Conservation (phyloP, 352 stramenopile genomes). For the Phytophthora tubulina region DNA sequence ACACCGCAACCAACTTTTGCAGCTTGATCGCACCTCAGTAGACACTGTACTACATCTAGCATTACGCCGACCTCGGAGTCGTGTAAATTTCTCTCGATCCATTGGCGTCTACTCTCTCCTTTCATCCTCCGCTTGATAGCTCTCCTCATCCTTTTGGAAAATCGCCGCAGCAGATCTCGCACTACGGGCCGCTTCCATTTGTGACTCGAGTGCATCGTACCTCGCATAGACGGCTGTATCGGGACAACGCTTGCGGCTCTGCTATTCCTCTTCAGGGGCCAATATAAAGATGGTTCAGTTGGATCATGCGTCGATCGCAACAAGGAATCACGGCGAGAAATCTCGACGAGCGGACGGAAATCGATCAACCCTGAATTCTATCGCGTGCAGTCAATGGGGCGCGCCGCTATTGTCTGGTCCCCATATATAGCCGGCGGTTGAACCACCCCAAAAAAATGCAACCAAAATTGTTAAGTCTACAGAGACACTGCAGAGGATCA, state of each 20-base stretch:
- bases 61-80: slow-evolving; percentile 67
- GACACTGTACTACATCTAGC: slow-evolving; percentile 64
- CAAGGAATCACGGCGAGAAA: slow-evolving; percentile 25
- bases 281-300: slow-evolving; percentile 19
- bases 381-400: background rate
- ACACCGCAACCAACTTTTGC: background rate
- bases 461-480: slow-evolving; percentile 23
- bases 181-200: slow-evolving; percentile 33
- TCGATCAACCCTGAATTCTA: background rate
- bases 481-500: background rate
- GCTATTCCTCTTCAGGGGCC: slow-evolving; percentile 27
- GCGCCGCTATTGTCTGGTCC: slow-evolving; percentile 1
- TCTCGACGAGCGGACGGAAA: slow-evolving; percentile 16
- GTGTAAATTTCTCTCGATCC: slow-evolving; percentile 79
- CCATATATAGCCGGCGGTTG: slow-evolving; percentile 37
- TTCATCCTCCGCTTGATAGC: slow-evolving; percentile 71
- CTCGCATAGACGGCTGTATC: slow-evolving; percentile 10
- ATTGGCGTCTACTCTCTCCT: slow-evolving; percentile 71
- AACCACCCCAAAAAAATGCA: background rate
- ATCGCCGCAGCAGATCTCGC: slow-evolving; percentile 23
- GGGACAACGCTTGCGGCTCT: slow-evolving; percentile 25
- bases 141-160: slow-evolving; percentile 36
- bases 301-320: slow-evolving; percentile 35
- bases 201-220: slow-evolving; percentile 10
- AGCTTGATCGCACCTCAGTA: slow-evolving; percentile 46